A percentile compares a stretch with the other conserved stretches of the same genome.
Evolutionary conservation across 371 early-diverging fungal genomes (phyloP).

Genomic region (Circinella umbellata): DNA sequence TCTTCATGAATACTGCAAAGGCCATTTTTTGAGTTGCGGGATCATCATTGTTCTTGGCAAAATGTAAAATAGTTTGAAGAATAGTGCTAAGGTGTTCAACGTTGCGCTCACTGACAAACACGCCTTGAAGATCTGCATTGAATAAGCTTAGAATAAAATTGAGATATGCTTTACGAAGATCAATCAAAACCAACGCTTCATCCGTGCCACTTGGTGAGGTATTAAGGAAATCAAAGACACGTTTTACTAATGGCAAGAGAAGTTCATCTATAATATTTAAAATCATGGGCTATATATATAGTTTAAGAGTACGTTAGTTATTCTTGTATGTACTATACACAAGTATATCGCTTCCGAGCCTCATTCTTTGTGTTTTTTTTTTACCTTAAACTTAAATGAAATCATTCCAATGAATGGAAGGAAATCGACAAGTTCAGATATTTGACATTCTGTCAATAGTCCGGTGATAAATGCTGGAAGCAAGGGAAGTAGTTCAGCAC

Average conservation of each 20-base stretch:
- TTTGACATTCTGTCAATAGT: slow-evolving; percentile 74
- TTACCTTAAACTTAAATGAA: slow-evolving; percentile 88
- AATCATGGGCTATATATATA: slow-evolving; percentile 44
- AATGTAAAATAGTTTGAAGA: slow-evolving; percentile 79
- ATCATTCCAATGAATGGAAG: slow-evolving; percentile 85
- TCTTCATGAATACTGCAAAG: slow-evolving; percentile 80
- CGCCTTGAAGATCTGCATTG: slow-evolving; percentile 77
- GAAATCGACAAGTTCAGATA: slow-evolving; percentile 85
- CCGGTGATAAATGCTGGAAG: slow-evolving; percentile 82
- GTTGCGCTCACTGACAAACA: slow-evolving; percentile 81
- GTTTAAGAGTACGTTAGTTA: not conserved
- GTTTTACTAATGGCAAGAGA: slow-evolving; percentile 80
- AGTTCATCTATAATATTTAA: slow-evolving; percentile 73
- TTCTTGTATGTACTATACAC: not conserved
- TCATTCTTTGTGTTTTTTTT: not conserved
- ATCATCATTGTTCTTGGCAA: slow-evolving; percentile 76
- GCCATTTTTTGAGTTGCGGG: slow-evolving; percentile 81
- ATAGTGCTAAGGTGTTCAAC: slow-evolving; percentile 73
- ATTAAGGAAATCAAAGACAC: slow-evolving; percentile 84
- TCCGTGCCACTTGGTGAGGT: slow-evolving; percentile 89
- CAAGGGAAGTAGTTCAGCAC: slow-evolving; percentile 81
- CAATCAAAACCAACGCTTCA: slow-evolving; percentile 76
- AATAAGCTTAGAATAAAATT: slow-evolving; percentile 83
- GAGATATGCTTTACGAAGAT: slow-evolving; percentile 85
- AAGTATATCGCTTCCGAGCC: too few species aligned